Evolutionary conservation across 495 filamentous ascomycete species (phyloP).

Genomic region (Aspergillus ostianus): DNA sequence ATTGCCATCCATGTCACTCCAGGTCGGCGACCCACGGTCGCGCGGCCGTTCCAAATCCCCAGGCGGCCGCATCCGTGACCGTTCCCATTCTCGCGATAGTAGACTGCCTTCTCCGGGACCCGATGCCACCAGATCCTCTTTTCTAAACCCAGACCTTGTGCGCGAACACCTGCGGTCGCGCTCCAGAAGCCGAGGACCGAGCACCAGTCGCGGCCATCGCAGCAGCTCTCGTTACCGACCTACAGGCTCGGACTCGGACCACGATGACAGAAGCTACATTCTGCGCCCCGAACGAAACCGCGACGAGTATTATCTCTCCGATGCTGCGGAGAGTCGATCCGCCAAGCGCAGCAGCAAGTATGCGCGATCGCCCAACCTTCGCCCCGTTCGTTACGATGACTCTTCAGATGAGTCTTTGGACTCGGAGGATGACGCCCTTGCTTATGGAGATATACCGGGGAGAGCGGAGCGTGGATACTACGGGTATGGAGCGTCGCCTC

Average conservation of each 20-base stretch:
- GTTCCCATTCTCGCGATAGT: conserved; percentile 50
- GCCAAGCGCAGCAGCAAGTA: conserved; percentile 25
- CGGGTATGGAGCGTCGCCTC: conserved; percentile 14
- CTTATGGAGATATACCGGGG: conserved; percentile 35
- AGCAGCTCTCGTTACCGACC: conserved; percentile 42
- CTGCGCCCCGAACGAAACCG: conserved; percentile 28
- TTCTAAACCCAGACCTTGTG: conserved; percentile 24
- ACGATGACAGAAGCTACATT: conserved; percentile 24
- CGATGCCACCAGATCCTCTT: conserved; percentile 21
- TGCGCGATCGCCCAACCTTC: conserved; percentile 23
- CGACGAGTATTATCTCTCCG: conserved; percentile 38
- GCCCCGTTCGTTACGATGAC: conserved; percentile 27
- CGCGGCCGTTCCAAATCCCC: conserved; percentile 62
- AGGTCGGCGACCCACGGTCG: conserved; percentile 57
- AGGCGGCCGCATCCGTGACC: conserved; percentile 43
- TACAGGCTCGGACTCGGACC: conserved; percentile 49
- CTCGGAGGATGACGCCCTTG: conserved; percentile 39
- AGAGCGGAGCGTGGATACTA: conserved; percentile 17
- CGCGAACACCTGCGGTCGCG: conserved; percentile 21
- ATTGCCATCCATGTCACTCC: conserved; percentile 43
- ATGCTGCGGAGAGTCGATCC: conserved; percentile 17
- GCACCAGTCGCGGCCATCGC: conserved; percentile 33
- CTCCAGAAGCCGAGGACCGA: conserved; percentile 22
- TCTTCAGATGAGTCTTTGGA: conserved; percentile 41
- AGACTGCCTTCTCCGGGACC: conserved; percentile 35